A percentile compares a stretch with the other conserved stretches of the same genome.
Conservation (phyloP, 2,329 filamentous ascomycete species). For the Fusarium sp. region DNA sequence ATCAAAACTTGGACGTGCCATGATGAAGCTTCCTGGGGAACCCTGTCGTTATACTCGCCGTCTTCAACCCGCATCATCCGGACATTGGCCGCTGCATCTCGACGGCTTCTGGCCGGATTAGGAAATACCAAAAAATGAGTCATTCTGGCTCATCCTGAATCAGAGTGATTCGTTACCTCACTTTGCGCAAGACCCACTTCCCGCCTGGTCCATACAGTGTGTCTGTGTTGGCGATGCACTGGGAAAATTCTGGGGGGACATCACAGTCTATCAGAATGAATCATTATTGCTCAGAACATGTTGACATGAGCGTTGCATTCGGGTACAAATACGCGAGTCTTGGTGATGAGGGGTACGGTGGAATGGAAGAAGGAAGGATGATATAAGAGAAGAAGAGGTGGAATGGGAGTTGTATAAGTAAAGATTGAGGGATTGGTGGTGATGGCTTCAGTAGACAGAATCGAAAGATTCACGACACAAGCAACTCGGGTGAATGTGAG, state of each 20-base stretch:
- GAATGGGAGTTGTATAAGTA: constrained; percentile 1
- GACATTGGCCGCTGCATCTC: neutral
- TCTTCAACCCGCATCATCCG: neutral
- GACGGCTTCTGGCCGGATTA: constrained; percentile 17
- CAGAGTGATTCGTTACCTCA: neutral
- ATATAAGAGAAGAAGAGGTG: neutral
- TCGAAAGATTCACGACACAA: neutral
- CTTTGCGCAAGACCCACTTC: too few species aligned
- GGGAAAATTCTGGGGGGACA: neutral
- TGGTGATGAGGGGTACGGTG: neutral
- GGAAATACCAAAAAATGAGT: constrained; percentile 45
- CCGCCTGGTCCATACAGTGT: too few species aligned
- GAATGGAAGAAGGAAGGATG: neutral
- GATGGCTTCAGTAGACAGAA: neutral
- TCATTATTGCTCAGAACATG: constrained; percentile 38
- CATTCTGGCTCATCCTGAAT: constrained; percentile 48
- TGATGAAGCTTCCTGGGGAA: neutral
- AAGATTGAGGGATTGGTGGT: neutral
- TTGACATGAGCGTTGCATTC: neutral
- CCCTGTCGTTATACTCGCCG: neutral
- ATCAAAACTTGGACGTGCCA: neutral
- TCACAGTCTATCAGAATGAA: constrained; percentile 38
- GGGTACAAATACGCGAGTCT: neutral
- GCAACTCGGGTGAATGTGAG: neutral
- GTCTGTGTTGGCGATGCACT: constrained; percentile 9